phyloP scores from a whole-genome alignment of 2,329 filamentous ascomycete genomes.

The Colletotrichum sp. region DNA sequence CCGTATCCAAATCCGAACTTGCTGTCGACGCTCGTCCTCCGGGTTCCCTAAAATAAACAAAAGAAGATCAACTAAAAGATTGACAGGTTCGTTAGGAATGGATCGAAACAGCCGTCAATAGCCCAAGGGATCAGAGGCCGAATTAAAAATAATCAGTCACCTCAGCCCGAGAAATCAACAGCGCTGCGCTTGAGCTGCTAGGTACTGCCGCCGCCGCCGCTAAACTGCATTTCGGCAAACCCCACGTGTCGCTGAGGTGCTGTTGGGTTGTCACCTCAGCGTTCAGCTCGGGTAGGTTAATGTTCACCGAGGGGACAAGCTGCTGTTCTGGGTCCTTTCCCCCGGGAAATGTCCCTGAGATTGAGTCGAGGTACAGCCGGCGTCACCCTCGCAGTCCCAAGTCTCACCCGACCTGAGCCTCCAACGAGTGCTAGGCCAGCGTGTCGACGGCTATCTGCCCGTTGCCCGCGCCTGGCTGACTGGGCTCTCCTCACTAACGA shows the following conservation, averaged over 20 bases:
- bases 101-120: not conserved
- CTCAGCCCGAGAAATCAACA: not conserved
- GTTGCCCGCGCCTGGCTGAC: not conserved
- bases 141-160: not conserved
- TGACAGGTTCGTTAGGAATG: not conserved
- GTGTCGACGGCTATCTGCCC: not conserved
- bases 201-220: not conserved
- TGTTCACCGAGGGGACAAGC: slow-evolving; percentile 12
- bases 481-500: not conserved
- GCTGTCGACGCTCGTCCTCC: not conserved
- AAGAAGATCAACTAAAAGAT: not conserved
- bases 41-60: not conserved
- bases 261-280: not conserved
- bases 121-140: not conserved
- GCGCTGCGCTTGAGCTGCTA: slow-evolving; percentile 4
- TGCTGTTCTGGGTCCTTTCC: not conserved
- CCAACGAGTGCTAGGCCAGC: not conserved
- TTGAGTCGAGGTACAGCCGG: not conserved
- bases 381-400: not conserved
- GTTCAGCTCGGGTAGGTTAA: not conserved
- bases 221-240: slow-evolving; percentile 15
- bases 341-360: slow-evolving; percentile 7
- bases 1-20: not conserved
- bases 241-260: slow-evolving; percentile 13
- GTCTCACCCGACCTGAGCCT: not conserved